phyloP scores from a whole-genome alignment of 2,329 filamentous ascomycete species.

The Pleoardoris graminearum region DNA sequence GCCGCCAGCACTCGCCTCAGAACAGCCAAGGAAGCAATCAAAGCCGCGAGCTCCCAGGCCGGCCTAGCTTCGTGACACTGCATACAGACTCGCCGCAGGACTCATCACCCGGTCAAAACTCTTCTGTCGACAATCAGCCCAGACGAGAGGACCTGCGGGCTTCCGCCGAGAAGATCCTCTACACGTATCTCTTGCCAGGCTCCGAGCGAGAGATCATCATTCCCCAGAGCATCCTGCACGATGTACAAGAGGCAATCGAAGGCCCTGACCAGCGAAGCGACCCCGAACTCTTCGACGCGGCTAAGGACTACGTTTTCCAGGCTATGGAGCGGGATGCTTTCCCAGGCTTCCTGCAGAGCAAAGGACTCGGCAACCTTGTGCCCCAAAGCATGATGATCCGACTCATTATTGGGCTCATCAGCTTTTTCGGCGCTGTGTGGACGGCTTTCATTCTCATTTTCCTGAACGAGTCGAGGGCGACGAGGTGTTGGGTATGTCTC shows the following conservation, averaged over 20 bases:
- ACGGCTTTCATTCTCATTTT: slow-evolving; percentile 92
- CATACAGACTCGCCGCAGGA: slow-evolving; percentile 63
- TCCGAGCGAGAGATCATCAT: slow-evolving; percentile 95
- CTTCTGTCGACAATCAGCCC: slow-evolving; percentile 36
- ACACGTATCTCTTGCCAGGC: slow-evolving; percentile 92
- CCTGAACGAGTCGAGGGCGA: slow-evolving; percentile 72
- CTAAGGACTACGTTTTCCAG: slow-evolving; percentile 99
- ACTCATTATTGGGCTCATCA: slow-evolving; percentile 79
- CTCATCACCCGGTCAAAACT: slow-evolving; percentile 56
- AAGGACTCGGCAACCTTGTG: slow-evolving; percentile 93
- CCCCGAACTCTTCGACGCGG: slow-evolving; percentile 93
- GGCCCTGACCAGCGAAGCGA: slow-evolving; percentile 83
- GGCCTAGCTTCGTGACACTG: slow-evolving; percentile 65
- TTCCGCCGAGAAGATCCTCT: slow-evolving; percentile 97
- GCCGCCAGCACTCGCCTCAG: slow-evolving; percentile 51
- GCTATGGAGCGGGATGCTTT: slow-evolving; percentile 99
- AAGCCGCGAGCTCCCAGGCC: slow-evolving; percentile 55
- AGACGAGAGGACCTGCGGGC: slow-evolving; percentile 79
- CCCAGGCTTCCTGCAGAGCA: slow-evolving; percentile 91
- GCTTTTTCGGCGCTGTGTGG: slow-evolving; percentile 94
- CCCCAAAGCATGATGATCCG: slow-evolving; percentile 86
- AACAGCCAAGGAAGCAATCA: slow-evolving; percentile 58
- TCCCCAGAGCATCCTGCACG: slow-evolving; percentile 80
- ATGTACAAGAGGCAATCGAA: slow-evolving; percentile 87
- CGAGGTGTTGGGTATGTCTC: slow-evolving; percentile 78